Base-by-base conservation (phyloP, 1,284 basidiomycete species). In the Singerocomus rubriflavus region DNA sequence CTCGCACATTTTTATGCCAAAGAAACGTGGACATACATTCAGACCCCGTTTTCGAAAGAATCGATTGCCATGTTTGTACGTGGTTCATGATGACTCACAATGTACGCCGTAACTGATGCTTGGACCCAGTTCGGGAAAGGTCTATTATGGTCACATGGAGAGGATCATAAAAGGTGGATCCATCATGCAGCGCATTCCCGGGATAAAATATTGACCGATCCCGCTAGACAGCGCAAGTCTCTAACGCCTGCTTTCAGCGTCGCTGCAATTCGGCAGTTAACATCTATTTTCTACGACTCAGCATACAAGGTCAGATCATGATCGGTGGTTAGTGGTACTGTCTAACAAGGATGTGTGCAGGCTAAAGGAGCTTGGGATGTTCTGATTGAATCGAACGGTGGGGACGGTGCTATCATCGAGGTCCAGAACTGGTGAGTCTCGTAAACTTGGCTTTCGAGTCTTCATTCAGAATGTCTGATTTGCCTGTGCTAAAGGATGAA, bases 301-400 rank as follows among this genome's bases (percentile, higher is more conserved):
- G 70, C 64, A 0, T 71, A 77, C 61, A 83, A 82, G 73, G 81
- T 80, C 4, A 17, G 39, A 25, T 32, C 25, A 47, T 7, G 5
- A 21, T 21, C 21, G 21, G 21, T 21, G 25, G 14, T 14, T 26
- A 21, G 16, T 11, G 41, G 33, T 30, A 14, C 5, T 5, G 1
- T 11, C 5, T 12, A 21, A 21, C 21, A 21, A 21, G 21, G 21
- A 21, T 21, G 21, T 21, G 21, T 21, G 21, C 21, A 9, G 55
- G 76, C 61, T 74, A 57, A 81, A 76, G 64, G 55, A 55, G 61
- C 63, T 13, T 84, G 81, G 81, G 79, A 83, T 44, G 54, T 61
- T 6, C 58, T 72, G 16, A 55, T 82, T 2, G 73, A 76, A 21
- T 59, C 70, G 0, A 58, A 50, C 7, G 70, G 63, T 29, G 64